Evolutionary conservation across 2,329 filamentous ascomycete species (phyloP).

Genomic region (Albifimbria verrucaria): DNA sequence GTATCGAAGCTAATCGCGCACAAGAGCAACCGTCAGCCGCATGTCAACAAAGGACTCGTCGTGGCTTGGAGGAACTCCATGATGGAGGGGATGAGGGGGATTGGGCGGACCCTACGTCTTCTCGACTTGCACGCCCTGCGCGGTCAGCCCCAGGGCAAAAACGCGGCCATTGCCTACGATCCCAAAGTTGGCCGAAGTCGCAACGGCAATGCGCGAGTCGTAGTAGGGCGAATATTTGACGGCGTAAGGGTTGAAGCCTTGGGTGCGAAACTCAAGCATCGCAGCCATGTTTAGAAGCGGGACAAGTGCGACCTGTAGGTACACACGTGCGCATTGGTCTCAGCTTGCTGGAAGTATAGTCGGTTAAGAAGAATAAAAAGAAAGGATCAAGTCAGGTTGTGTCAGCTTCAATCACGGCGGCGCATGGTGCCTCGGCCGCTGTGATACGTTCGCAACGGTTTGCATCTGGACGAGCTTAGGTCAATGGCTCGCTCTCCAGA

Average conservation of each 20-base stretch:
- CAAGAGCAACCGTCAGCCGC: constrained; percentile 3
- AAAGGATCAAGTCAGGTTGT: not conserved
- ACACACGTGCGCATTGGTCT: not conserved
- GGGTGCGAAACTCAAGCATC: constrained; percentile 93
- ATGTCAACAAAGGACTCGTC: too few relatives aligned
- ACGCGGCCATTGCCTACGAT: constrained; percentile 93
- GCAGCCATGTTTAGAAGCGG: constrained; percentile 35
- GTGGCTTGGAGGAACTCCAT: too few relatives aligned
- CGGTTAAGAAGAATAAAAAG: not conserved
- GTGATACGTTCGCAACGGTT: not conserved
- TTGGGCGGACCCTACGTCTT: constrained; percentile 66
- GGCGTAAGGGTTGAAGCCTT: constrained; percentile 92
- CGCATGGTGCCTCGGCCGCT: not conserved
- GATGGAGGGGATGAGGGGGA: not conserved
- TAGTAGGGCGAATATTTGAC: constrained; percentile 99
- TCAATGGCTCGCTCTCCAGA: too few relatives aligned
- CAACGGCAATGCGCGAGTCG: constrained; percentile 89
- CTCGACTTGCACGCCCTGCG: constrained; percentile 78
- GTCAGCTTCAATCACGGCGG: not conserved
- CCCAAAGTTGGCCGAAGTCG: constrained; percentile 90
- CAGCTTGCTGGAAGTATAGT: not conserved
- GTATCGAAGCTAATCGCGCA: constrained; percentile 72
- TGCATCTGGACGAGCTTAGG: too few relatives aligned
- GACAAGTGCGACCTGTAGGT: not conserved
- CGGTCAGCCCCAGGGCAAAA: constrained; percentile 78